Conservation (phyloP, 2,329 filamentous ascomycete genomes). For the Graphiopsis chlorocephala region DNA sequence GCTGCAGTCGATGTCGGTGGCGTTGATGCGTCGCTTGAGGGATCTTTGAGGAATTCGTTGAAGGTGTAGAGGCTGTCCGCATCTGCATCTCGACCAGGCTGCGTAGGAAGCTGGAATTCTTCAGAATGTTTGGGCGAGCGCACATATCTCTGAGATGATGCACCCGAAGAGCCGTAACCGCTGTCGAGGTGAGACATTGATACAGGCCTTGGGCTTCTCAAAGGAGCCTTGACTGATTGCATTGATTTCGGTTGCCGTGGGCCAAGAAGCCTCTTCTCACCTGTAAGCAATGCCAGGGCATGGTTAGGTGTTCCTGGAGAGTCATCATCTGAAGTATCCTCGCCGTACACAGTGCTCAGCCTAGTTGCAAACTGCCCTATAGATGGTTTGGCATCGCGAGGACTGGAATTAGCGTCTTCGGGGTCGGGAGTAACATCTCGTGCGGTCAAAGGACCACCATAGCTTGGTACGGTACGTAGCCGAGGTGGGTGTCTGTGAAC, state of each 20-base stretch:
- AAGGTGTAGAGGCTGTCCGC: conserved; percentile 24
- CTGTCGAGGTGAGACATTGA: conserved; percentile 27
- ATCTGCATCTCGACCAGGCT: not conserved
- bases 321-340: conserved; percentile 19
- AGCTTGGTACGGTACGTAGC: not conserved
- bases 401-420: conserved; percentile 22
- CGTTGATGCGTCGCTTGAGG: not conserved
- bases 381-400: conserved; percentile 20
- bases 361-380: conserved; percentile 25
- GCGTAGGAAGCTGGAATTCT: not conserved
- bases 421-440: not conserved
- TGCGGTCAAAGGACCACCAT: not conserved
- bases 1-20: not conserved
- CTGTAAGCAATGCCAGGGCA: conserved; percentile 28
- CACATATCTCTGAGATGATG: conserved; percentile 4
- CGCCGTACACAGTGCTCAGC: conserved; percentile 29
- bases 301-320: conserved; percentile 23
- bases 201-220: not conserved
- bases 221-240: not conserved
- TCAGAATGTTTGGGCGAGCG: not conserved
- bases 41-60: conserved; percentile 18
- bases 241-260: not conserved
- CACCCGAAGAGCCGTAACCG: conserved; percentile 34
- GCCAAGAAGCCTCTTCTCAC: conserved; percentile 11
- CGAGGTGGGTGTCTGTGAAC: conserved; percentile 2